A percentile compares a stretch with the other conserved stretches of the same genome.
These are phyloP conservation scores for Orbilia javanica DNA, from an alignment of 2,329 filamentous ascomycete species.

Conservation along the genomic window DNA sequence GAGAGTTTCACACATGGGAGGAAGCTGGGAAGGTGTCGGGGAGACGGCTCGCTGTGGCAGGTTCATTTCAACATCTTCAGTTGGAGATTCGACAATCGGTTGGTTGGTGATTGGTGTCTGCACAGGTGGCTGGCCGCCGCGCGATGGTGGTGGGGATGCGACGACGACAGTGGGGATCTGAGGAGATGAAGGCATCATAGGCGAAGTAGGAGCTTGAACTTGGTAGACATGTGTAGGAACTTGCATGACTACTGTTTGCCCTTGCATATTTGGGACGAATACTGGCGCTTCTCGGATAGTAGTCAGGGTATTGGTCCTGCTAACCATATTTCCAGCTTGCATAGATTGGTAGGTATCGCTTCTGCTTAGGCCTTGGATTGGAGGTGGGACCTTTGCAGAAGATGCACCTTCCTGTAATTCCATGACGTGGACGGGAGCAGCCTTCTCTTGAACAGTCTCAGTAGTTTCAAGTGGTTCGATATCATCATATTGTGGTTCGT, in stretches of 20 bases:
- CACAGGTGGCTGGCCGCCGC: slow-evolving; percentile 29
- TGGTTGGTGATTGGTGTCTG: slow-evolving; percentile 47
- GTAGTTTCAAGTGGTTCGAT: slow-evolving; percentile 69
- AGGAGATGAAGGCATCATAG: slow-evolving; percentile 30
- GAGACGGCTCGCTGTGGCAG: slow-evolving; percentile 9
- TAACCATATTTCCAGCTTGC: slow-evolving; percentile 37
- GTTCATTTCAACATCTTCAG: slow-evolving; percentile 35
- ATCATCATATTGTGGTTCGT: slow-evolving; percentile 76
- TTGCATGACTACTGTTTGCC: slow-evolving; percentile 36
- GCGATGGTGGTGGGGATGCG: slow-evolving; percentile 46
- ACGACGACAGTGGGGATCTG: slow-evolving; percentile 56
- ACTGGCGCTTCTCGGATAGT: slow-evolving; percentile 37
- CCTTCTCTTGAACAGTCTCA: slow-evolving; percentile 68
- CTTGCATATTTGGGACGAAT: slow-evolving; percentile 3
- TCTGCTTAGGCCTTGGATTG: slow-evolving; percentile 64
- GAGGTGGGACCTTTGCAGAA: slow-evolving; percentile 44
- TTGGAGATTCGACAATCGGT: slow-evolving; percentile 57
- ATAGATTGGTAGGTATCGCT: slow-evolving; percentile 57
- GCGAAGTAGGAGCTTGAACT: not conserved
- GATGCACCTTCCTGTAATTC: slow-evolving; percentile 73
- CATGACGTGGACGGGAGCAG: slow-evolving; percentile 74
- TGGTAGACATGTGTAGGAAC: slow-evolving; percentile 27
- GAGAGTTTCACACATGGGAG: slow-evolving; percentile 66
- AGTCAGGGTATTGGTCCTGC: slow-evolving; percentile 43
- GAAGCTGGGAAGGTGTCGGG: slow-evolving; percentile 37